Base-by-base conservation (phyloP, 768 basidiomycete genomes). In the Mycena sanguinolenta region DNA sequence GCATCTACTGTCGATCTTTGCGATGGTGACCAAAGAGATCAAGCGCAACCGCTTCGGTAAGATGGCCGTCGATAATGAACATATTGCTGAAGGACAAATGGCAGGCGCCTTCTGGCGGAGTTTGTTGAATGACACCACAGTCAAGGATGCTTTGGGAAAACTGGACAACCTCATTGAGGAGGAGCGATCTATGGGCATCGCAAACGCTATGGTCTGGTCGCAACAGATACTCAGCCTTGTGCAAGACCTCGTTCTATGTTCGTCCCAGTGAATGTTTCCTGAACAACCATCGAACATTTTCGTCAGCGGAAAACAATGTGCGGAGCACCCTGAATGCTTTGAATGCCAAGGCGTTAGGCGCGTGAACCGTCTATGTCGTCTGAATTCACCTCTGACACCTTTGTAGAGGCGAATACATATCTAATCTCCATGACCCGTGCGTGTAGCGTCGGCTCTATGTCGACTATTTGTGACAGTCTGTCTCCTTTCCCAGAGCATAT, bases 1-100 rank as follows among this genome's bases (percentile, higher is more conserved):
- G 16, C 59, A 60, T n/a, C 55, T 57, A 7, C 55, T 57, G n/a
- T 57, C 55, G 34, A 27, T 57, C 55, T 57, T 57, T 57, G 32
- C 34, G n/a, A 21, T 57, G 55, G 27, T 57, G 55, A 57, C 34
- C 10, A 57, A 57, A 23, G 55, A 44, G 42, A 60, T 60, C 59
- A 60, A 60, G 42, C 36, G 46, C 25, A 46, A 46, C n/a, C 59
- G 59, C 7, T 28, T 60, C n/a, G 38, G 59, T 60, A 42, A 46
- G 59, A 49, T 60, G 25, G 14, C 27, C 13, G 25, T 10, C 50
- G 23, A 4, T 60, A 28, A 23, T 25, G 28, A 44, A 60, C 46
- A 46, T 30, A 46, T 60, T 60, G 28, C n/a, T n/a, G n/a, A n/a
- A n/a, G n/a, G n/a, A n/a, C n/a, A n/a, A n/a, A n/a, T n/a, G n/a